Percentiles rank a stretch among this genome's conserved stretches.
Conservation (phyloP, 2,329 filamentous ascomycete species). For the Ophiostoma perfectum region DNA sequence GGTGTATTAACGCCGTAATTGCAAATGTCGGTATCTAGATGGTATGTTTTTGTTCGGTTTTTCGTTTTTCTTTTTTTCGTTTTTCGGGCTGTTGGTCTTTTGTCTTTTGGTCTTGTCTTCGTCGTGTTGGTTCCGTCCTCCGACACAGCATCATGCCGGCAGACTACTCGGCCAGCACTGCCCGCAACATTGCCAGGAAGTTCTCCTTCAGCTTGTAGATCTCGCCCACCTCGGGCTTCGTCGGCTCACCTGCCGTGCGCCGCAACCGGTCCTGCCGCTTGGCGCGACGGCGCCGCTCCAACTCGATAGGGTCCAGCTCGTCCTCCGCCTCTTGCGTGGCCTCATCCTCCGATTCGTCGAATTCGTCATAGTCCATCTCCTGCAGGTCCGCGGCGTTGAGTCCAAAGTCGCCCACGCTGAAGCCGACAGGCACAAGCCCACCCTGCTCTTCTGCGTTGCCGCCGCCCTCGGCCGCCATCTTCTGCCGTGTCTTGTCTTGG, state of each 20-base stretch:
- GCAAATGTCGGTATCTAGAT: background rate
- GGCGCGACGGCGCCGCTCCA: constrained; percentile 71
- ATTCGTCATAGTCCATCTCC: constrained; percentile 76
- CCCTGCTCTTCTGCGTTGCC: constrained; percentile 37
- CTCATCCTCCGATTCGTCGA: constrained; percentile 55
- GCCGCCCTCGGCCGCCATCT: constrained; percentile 85
- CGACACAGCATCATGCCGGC: too few relatives aligned
- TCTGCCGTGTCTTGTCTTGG: constrained; percentile 92
- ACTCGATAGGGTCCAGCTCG: constrained; percentile 78
- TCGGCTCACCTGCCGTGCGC: constrained; percentile 74
- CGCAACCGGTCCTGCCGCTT: constrained; percentile 76
- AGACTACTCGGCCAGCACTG: constrained; percentile 66
- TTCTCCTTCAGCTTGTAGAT: constrained; percentile 73
- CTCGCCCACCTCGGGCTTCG: constrained; percentile 73
- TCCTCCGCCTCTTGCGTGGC: constrained; percentile 68
- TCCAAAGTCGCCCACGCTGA: constrained; percentile 83
- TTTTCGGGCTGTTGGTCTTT: too few relatives aligned
- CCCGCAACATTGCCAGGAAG: constrained; percentile 75
- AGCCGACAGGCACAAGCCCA: constrained; percentile 48
- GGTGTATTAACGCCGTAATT: background rate
- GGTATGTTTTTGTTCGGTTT: background rate
- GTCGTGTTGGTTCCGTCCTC: too few relatives aligned
- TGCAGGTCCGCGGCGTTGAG: constrained; percentile 80
- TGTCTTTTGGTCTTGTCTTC: too few relatives aligned
- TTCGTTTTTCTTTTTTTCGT: background rate